Base-by-base conservation (phyloP, 257 asterid genomes). In the Leonotis leonurus region DNA sequence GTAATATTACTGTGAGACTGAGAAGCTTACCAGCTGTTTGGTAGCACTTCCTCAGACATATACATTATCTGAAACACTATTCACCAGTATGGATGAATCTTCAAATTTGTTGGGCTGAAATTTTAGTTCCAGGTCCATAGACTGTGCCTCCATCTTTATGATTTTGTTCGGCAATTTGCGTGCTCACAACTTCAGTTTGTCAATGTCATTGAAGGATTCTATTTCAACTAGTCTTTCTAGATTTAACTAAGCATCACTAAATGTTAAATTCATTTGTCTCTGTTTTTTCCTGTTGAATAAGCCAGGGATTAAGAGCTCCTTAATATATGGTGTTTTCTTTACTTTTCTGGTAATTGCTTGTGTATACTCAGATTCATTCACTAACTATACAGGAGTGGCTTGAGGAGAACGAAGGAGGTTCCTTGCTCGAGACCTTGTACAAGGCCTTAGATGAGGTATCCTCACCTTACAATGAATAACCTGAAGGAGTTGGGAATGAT, bases 381-480 rank as follows among this genome's bases (percentile, higher is more conserved):
- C 60, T 46, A 63, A 5, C 44, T 39, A 40, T 72, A 75, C 82
- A 93, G 99, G 99, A 87, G 74, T 93, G 99, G 99, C 80, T 85
- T 20, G 84, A 79, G 67, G 79, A 73, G 56, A 83, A 78, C 18
- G 94, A 80, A 59, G 85, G 80, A n/a, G 73, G 75, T 37, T 21
- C 90, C 60, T 76, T 93, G 35, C 69, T 85, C 58, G 94, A 89
- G 53, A 73, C 81, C 54, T 72, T 93, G 75, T 87, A 76, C 88
- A 87, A 79, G 85, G 87, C 90, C 51, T 75, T 93, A 62, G 99
- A 93, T 25, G 99, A 93, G 99, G 99, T 93, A 77, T 44, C 75
- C 32, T 60, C 66, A 58, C 56, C 64, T 57, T 50, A 33, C 35
- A 48, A 13, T 20, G 55, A 13, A 6, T 39, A 44, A 10, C 27